Percentiles rank a stretch among this genome's conserved stretches.
These are phyloP conservation scores for Passiflora organensis DNA, from an alignment of 345 rosid species.

Conservation along the genomic window DNA sequence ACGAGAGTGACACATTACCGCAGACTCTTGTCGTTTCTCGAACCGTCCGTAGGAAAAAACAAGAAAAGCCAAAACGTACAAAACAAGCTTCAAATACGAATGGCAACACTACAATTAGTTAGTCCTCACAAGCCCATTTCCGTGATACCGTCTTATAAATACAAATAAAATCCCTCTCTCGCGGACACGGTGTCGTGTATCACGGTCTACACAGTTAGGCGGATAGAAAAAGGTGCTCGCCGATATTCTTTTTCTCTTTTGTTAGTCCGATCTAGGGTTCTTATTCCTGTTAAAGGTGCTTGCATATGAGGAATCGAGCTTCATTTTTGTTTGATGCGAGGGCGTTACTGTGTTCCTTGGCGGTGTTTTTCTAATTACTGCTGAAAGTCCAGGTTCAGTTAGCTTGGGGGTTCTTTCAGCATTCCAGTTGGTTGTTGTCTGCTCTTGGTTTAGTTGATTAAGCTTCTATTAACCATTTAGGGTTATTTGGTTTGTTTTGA, in stretches of 20 bases:
- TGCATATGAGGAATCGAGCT: neutral
- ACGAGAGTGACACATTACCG: too few relatives aligned
- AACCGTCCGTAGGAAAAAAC: too few relatives aligned
- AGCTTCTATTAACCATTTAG: neutral
- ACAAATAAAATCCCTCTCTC: constrained; percentile 16
- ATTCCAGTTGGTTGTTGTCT: neutral
- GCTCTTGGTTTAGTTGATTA: neutral
- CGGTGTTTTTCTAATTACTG: neutral
- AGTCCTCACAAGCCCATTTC: constrained; percentile 6
- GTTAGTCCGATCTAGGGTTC: constrained; percentile 33
- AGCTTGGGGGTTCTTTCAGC: neutral
- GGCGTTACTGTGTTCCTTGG: neutral
- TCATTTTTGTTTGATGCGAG: neutral
- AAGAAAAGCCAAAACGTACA: too few relatives aligned
- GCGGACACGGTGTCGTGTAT: constrained; percentile 1
- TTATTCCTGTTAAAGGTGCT: neutral
- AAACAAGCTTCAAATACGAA: neutral
- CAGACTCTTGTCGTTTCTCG: too few relatives aligned
- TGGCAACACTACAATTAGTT: constrained; percentile 10
- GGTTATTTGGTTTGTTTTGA: neutral
- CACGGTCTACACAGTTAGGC: constrained; percentile 19
- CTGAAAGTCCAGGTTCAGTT: neutral
- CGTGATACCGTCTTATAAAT: constrained; percentile 14
- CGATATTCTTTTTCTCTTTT: constrained; percentile 13
- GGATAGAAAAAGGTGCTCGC: constrained; percentile 19